A percentile compares a stretch with the other conserved stretches of the same genome.
These are phyloP conservation scores for Pyrenophora teres DNA, from an alignment of 2,329 filamentous ascomycete species.

Conservation along the genomic window DNA sequence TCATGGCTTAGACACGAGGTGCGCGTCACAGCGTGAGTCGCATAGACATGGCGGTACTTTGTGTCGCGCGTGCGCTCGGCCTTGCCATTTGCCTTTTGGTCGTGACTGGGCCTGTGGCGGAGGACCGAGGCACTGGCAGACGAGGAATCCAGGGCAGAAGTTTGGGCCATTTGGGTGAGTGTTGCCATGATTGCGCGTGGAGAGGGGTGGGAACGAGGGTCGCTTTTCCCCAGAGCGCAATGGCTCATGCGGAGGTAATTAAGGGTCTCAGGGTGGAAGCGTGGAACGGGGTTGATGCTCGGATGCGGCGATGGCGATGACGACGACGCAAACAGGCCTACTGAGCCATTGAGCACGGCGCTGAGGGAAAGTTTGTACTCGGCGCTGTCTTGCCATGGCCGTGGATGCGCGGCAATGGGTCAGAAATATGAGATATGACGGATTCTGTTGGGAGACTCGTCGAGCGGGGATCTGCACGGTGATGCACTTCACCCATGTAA, in stretches of 20 bases:
- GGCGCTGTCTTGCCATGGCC: conserved; percentile 16
- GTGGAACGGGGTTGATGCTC: conserved; percentile 16
- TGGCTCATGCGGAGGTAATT: conserved; percentile 7
- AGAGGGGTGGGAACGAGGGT: conserved; percentile 6
- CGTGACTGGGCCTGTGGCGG: conserved; percentile 29
- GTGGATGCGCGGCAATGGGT: conserved; percentile 11
- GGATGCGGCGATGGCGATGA: conserved; percentile 19
- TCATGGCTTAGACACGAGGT: conserved; percentile 89
- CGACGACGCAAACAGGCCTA: conserved; percentile 23
- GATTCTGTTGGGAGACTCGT: conserved; percentile 26
- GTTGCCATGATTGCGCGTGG: conserved; percentile 38
- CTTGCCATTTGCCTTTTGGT: conserved; percentile 19
- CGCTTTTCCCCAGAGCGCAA: conserved; percentile 6
- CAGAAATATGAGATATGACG: conserved; percentile 19
- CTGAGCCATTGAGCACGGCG: conserved; percentile 23
- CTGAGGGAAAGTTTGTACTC: conserved; percentile 7
- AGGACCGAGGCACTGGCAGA: conserved; percentile 30
- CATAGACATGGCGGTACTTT: conserved; percentile 91
- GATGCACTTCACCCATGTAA: conserved; percentile 18
- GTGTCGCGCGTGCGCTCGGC: conserved; percentile 35
- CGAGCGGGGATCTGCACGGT: conserved; percentile 20
- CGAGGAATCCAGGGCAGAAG: conserved; percentile 31
- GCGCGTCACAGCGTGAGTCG: conserved; percentile 73
- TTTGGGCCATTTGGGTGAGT: conserved; percentile 27
- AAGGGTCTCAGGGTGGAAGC: conserved; percentile 6